Base-by-base conservation (phyloP, 1,284 basidiomycete species). In the Coniferiporia sulphurascens region DNA sequence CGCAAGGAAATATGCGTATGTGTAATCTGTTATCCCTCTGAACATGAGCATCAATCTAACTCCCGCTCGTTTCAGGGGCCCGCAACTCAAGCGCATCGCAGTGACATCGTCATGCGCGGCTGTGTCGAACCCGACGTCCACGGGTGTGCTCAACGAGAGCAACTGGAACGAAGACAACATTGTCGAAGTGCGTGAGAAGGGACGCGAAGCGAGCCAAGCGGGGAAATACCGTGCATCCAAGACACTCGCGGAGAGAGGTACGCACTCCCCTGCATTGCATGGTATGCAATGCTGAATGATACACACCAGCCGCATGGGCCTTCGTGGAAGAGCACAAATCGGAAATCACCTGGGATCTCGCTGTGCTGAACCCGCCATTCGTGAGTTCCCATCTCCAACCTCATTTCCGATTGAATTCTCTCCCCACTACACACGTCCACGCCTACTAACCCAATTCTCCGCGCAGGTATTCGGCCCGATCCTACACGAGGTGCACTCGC, bases 301-400 rank as follows among this genome's bases (percentile, higher is more conserved):
- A 12, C 10, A 17, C 35, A 9, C 19, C 41, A 63, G 65, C 65
- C 22, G 67, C 67, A 7, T 67, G 65, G 65, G 63, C 62, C 17
- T 66, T 63, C 48, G 52, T 64, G 2, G 60, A 58, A 15, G 51
- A 62, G 21, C 50, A 65, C 19, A 64, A 60, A 38, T 52, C 53
- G 32, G 17, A 38, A 12, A 59, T 65, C 2, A 21, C 50, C 9
- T 63, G 62, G 62, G 63, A 64, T 44, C 54, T 64, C 34, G 61
- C 62, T 19, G 57, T 58, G 9, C 58, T 64, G 1, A 57, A 52
- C 53, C 63, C 63, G 10, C 62, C 62, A 8, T 63, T 57, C 46
- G 61, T 57, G 22, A 13, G 41, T 48, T 13, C 9, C 6, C 10
- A 7, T n/a, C 19, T 34, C 46, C 12, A 41, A 41, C 17, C 15